Evolutionary conservation across 305 asterid species (phyloP), one percentile per base, ranked within the genome.

Genomic region (Fraxinus velutina): DNA sequence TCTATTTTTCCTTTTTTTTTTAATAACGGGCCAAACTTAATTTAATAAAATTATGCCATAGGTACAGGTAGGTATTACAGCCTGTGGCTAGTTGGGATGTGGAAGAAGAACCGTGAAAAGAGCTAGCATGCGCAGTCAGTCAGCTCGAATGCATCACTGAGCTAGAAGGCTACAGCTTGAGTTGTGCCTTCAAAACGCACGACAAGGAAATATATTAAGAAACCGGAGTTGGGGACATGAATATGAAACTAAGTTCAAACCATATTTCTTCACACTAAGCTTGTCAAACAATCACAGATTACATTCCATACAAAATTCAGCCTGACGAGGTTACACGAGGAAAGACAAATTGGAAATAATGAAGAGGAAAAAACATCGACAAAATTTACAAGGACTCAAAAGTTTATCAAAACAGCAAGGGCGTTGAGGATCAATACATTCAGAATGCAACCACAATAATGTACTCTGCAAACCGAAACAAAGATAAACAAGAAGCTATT

Each of bases 401-500:
- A 39, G 32, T 8, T 19, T 60, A 21, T 60, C 71, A 60, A 60
- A 60, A 22, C 24, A 55, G 10, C 66, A 55, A 17, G 15, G 71
- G 71, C 32, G 2, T 8, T 22, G 15, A 60, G 71, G 71, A 22
- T 60, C 32, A 21, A 60, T 60, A 21, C 32, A 60, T 60, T 60
- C 71, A 21, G 71, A 60, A 19, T 60, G 30, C 71, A 60, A 60
- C 66, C 22, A 55, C 22, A 21, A 17, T 55, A 55, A 55, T n/a
- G 66, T 17, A n/a, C 27, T 42, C 78, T 75, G 39, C 15, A 47
- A 39, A 12, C 6, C 62, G 22, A 57, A 6, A 60, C 71, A 79
- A 42, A 7, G 68, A 29, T 8, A 75, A 62, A 57, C 34, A 2
- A 50, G 50, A 42, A 8, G 77, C 78, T 71, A 81, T 85, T 78